These are phyloP conservation scores for Zostera marina DNA, from an alignment of 116 monocot genomes.

Conservation along the genomic window DNA sequence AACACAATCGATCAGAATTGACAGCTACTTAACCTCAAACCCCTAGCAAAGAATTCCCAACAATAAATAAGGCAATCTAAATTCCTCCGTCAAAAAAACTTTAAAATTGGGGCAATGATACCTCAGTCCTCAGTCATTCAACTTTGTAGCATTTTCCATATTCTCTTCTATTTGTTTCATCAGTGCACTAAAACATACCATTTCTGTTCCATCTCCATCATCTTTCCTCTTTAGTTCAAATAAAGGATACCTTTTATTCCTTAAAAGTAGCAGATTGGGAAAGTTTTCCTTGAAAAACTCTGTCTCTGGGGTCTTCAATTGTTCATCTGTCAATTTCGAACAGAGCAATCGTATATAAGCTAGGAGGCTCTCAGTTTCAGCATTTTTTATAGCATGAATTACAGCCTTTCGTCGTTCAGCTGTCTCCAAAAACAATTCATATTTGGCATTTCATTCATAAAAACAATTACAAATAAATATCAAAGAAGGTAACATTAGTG, in stretches of 20 bases:
- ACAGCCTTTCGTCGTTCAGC: conserved; percentile 50
- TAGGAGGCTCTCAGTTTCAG: conserved; percentile 43
- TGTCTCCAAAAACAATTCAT: conserved; percentile 1
- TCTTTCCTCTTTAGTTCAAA: conserved; percentile 41
- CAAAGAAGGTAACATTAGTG: too few relatives aligned
- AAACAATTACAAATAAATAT: not conserved
- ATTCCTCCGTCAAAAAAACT: too few relatives aligned
- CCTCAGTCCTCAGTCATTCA: too few relatives aligned
- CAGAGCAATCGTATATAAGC: conserved; percentile 40
- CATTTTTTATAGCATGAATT: conserved; percentile 47
- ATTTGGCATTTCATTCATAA: not conserved
- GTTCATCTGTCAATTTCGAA: conserved; percentile 50
- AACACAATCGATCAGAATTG: too few relatives aligned
- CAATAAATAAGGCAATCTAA: too few relatives aligned
- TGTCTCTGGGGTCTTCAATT: conserved; percentile 27
- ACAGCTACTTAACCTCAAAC: too few relatives aligned
- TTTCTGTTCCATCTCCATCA: conserved; percentile 8
- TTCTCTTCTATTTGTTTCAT: conserved; percentile 1
- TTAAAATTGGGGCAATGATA: too few relatives aligned
- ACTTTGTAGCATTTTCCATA: too few relatives aligned
- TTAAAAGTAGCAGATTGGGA: conserved; percentile 31
- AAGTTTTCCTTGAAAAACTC: conserved; percentile 58
- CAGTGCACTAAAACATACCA: conserved; percentile 9
- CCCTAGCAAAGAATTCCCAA: too few relatives aligned
- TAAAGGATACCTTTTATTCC: conserved; percentile 32